Evolutionary conservation across 768 basidiomycete genomes (phyloP).

Genomic region (Tylopilus balloui): DNA sequence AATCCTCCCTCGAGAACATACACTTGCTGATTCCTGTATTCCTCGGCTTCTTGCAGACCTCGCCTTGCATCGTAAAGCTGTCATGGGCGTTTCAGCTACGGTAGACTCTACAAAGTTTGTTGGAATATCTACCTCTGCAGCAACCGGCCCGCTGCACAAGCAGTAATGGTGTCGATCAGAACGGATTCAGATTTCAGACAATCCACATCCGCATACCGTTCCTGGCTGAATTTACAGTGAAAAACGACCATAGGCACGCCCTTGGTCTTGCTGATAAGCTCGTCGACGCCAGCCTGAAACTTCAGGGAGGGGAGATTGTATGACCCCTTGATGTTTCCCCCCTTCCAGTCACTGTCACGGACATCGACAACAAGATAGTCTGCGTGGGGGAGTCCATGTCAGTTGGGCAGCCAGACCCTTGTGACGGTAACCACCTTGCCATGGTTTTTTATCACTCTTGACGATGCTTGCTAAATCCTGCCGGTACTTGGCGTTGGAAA

Average conservation of each 20-base stretch:
- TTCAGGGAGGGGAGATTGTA: slow-evolving; percentile 57
- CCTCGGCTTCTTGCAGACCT: slow-evolving; percentile 37
- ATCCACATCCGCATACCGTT: slow-evolving; percentile 48
- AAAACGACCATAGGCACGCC: slow-evolving; percentile 64
- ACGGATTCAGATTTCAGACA: background rate
- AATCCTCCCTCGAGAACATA: slow-evolving; percentile 72
- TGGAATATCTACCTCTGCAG: slow-evolving; percentile 54
- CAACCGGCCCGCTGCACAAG: slow-evolving; percentile 62
- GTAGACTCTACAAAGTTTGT: background rate
- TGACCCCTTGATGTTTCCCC: slow-evolving; percentile 72
- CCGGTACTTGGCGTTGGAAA: slow-evolving; percentile 9
- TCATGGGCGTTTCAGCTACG: slow-evolving; percentile 2
- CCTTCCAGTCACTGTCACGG: slow-evolving; percentile 74
- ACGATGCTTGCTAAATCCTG: slow-evolving; percentile 70
- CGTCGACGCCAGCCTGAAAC: slow-evolving; percentile 54
- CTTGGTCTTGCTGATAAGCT: slow-evolving; percentile 56
- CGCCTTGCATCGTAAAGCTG: slow-evolving; percentile 71
- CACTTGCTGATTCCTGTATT: slow-evolving; percentile 50
- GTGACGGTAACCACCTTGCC: slow-evolving; percentile 32
- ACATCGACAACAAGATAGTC: slow-evolving; percentile 82
- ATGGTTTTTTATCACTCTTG: slow-evolving; percentile 55
- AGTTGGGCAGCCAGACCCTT: background rate
- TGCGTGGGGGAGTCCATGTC: slow-evolving; percentile 1
- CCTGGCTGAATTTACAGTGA: slow-evolving; percentile 75
- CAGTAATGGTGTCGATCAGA: slow-evolving; percentile 6